Evolutionary conservation across 2,329 filamentous ascomycete genomes (phyloP), one percentile per base, ranked within the genome.

Genomic region (Blastomyces silverae): DNA sequence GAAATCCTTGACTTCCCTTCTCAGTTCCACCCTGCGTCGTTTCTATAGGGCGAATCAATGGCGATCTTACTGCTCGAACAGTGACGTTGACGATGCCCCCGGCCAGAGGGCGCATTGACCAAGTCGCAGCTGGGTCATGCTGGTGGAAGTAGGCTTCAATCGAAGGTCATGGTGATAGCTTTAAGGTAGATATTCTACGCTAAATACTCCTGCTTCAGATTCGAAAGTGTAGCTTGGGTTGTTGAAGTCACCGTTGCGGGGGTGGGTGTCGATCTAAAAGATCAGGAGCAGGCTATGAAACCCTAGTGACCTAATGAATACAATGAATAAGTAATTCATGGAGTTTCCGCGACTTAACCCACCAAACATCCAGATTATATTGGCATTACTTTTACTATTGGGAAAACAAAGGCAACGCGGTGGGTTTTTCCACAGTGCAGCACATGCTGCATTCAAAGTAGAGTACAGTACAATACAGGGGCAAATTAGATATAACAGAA

Each of bases 21-120:
- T 22, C 17, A 39, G 3, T 28, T 28, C 48, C 48, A 10, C 17
- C 25, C 28, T 11, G 55, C 13, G 55, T 37, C 3, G 31, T 15
- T 37, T 17, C 20, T 46, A 20, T 20, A 46, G 42, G 17, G 42
- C 17, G 55, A n/a, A n/a, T 20, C 10, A 20, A n/a, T 13, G 13
- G 31, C 34, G 31, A 57, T 39, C 55, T 37, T 4, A 57, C 31
- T 39, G 62, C 65, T 7, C 65, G 65, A 62, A 64, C 63, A 17
- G 63, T 64, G 20, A 66, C 42, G 34, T 66, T 62, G 48, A 64
- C 58, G 22, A 64, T 44, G 15, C 63, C 63, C 8, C 52, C 64
- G 2, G 57, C 64, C n/a, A 64, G 65, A 44, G 57, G 62, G 25
- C 39, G 56, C 25, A 50, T 31, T 8, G 34, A 55, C 61, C 56